These are phyloP conservation scores for Fragaria ananassa DNA, from an alignment of 306 rosid species.

Conservation along the genomic window DNA sequence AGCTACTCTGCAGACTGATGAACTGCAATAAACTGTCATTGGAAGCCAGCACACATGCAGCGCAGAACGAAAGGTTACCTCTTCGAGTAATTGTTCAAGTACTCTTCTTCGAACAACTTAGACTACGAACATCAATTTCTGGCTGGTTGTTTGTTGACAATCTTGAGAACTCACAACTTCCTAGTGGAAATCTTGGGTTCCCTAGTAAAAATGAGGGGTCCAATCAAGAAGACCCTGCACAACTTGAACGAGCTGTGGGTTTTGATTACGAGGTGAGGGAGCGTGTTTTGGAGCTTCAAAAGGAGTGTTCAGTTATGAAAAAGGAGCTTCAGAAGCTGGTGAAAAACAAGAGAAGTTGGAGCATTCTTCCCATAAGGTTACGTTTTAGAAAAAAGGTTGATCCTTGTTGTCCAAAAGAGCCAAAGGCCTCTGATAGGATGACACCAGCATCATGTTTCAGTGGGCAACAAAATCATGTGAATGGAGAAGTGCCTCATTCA, in stretches of 20 bases:
- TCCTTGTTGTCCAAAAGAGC: constrained; percentile 38
- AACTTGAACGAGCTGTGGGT: constrained; percentile 14
- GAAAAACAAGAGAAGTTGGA: constrained; percentile 70
- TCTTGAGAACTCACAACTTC: constrained; percentile 52
- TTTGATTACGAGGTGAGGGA: constrained; percentile 50
- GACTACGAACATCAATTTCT: constrained; percentile 81
- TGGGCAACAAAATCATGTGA: constrained; percentile 41
- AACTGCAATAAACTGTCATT: constrained; percentile 77
- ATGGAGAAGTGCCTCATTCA: constrained; percentile 28
- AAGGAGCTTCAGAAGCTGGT: constrained; percentile 59
- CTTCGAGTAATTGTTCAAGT: constrained; percentile 78
- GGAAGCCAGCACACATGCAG: constrained; percentile 87
- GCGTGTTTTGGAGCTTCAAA: constrained; percentile 66
- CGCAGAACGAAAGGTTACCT: constrained; percentile 81
- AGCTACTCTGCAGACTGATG: constrained; percentile 80
- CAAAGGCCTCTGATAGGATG: constrained; percentile 25
- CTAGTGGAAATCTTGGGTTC: constrained; percentile 40
- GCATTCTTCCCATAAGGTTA: constrained; percentile 53
- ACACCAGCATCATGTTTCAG: constrained; percentile 31
- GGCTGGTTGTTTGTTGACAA: constrained; percentile 78
- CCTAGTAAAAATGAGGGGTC: constrained; percentile 31
- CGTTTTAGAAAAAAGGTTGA: constrained; percentile 55
- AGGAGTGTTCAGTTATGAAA: constrained; percentile 66
- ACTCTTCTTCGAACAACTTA: constrained; percentile 79
- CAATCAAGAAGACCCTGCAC: constrained; percentile 31